These are phyloP conservation scores for Trichophyton schoenleinii DNA, from an alignment of 2,329 filamentous ascomycete genomes.

Conservation along the genomic window DNA sequence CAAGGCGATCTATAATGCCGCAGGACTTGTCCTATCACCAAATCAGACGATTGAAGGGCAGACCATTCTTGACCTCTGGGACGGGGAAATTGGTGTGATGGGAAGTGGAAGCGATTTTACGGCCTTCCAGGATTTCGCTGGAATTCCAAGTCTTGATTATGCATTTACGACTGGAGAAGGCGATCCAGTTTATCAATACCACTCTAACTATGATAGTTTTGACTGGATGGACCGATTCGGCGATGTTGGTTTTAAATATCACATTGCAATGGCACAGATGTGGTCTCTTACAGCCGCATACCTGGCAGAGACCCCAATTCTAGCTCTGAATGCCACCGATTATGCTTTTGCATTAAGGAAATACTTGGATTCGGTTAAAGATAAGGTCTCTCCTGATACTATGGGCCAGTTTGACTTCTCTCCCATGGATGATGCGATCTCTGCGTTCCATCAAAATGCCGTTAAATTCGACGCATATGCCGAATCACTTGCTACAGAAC, in stretches of 20 bases:
- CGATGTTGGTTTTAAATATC: conserved; percentile 50
- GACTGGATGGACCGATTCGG: conserved; percentile 73
- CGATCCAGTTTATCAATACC: conserved; percentile 57
- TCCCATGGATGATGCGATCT: conserved; percentile 38
- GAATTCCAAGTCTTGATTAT: conserved; percentile 53
- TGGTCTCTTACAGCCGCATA: conserved; percentile 50
- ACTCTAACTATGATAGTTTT: conserved; percentile 72
- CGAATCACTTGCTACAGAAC: conserved; percentile 34
- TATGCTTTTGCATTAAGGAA: conserved; percentile 46
- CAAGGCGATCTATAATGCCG: conserved; percentile 56
- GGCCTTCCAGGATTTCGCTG: conserved; percentile 60
- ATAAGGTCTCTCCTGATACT: conserved; percentile 15
- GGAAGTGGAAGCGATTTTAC: conserved; percentile 64
- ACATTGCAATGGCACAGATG: conserved; percentile 52
- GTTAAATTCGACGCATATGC: conserved; percentile 41
- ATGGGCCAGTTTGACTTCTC: conserved; percentile 28
- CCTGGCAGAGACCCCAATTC: conserved; percentile 48
- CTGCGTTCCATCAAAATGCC: conserved; percentile 37
- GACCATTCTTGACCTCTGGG: conserved; percentile 58
- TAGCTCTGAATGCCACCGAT: conserved; percentile 52
- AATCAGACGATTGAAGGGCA: conserved; percentile 61
- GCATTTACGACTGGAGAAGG: conserved; percentile 39
- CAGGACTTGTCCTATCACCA: conserved; percentile 51
- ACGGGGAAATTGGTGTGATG: conserved; percentile 50
- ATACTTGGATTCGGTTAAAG: conserved; percentile 28